Conservation (phyloP, 768 basidiomycete species). For the Trametes coccinea region DNA sequence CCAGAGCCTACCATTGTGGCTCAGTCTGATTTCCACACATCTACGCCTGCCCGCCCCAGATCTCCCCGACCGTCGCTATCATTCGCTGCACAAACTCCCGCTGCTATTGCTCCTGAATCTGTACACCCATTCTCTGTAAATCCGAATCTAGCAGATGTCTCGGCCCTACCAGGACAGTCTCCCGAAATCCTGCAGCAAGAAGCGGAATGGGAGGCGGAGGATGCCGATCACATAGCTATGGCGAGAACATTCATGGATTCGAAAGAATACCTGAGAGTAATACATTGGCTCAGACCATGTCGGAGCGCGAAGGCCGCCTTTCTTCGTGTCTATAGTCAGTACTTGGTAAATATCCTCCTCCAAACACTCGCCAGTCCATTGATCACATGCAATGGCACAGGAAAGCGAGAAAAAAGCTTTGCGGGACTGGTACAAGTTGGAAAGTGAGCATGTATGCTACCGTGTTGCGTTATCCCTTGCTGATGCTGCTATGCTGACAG, state of each 20-base stretch:
- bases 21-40: conserved; percentile 49
- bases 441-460: conserved; percentile 49
- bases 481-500: conserved; percentile 39
- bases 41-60: conserved; percentile 54
- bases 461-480: not conserved
- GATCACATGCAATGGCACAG: conserved; percentile 40
- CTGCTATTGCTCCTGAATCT: conserved; percentile 1
- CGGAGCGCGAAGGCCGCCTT: conserved; percentile 75
- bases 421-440: conserved; percentile 82
- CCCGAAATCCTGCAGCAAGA: conserved; percentile 41
- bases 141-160: conserved; percentile 40
- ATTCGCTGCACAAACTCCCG: conserved; percentile 12
- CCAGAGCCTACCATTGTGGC: conserved; percentile 29
- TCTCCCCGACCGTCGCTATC: conserved; percentile 19
- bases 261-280: conserved; percentile 76
- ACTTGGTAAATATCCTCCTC: conserved; percentile 62
- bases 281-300: conserved; percentile 63
- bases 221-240: conserved; percentile 71
- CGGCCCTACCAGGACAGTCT: conserved; percentile 34
- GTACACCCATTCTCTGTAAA: not conserved
- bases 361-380: conserved; percentile 2
- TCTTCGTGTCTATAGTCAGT: conserved; percentile 76
- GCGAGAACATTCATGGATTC: conserved; percentile 74
- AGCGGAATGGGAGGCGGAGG: conserved; percentile 52
- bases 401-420: conserved; percentile 81